Percentiles rank a stretch among this genome's conserved stretches.
phyloP scores from a whole-genome alignment of 805 yeast genomes.

The Yarrowia divulgata region DNA sequence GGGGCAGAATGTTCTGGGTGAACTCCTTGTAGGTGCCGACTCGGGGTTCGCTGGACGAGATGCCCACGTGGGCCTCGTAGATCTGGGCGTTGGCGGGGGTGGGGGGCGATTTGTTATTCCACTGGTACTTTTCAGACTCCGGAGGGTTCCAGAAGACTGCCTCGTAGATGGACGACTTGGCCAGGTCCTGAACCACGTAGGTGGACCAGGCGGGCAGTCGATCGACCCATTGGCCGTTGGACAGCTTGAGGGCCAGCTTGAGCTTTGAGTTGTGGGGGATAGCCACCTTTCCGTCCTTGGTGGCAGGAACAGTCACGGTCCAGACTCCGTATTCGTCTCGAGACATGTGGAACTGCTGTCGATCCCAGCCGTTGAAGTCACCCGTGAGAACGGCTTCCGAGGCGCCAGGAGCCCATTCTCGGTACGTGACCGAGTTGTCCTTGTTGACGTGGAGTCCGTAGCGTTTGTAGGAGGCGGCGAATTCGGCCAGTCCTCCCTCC shows the following conservation, averaged over 20 bases:
- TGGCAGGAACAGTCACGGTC: constrained; percentile 64
- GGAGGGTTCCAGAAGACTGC: constrained; percentile 94
- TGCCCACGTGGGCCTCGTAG: constrained; percentile 94
- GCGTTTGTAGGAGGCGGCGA: constrained; percentile 76
- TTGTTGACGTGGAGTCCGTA: constrained; percentile 77
- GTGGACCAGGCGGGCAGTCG: constrained; percentile 89
- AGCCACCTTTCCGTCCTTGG: constrained; percentile 60
- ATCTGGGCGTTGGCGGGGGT: constrained; percentile 65
- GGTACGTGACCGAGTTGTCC: constrained; percentile 64
- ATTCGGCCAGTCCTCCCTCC: constrained; percentile 71
- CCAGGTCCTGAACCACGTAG: constrained; percentile 72
- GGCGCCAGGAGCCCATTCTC: constrained; percentile 94
- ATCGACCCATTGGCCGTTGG: constrained; percentile 70
- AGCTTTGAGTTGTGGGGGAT: constrained; percentile 84
- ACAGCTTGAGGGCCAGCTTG: constrained; percentile 64
- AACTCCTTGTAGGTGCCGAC: constrained; percentile 88
- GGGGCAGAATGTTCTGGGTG: constrained; percentile 79
- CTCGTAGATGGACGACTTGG: constrained; percentile 65
- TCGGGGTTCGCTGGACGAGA: constrained; percentile 87
- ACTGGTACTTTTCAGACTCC: constrained; percentile 57
- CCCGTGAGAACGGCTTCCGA: constrained; percentile 78
- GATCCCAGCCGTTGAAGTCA: constrained; percentile 88
- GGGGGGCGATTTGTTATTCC: constrained; percentile 70
- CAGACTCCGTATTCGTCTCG: constrained; percentile 76
- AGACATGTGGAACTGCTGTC: constrained; percentile 60